These are phyloP conservation scores for Boletus subparvulus DNA, from an alignment of 768 basidiomycete genomes.

Conservation along the genomic window DNA sequence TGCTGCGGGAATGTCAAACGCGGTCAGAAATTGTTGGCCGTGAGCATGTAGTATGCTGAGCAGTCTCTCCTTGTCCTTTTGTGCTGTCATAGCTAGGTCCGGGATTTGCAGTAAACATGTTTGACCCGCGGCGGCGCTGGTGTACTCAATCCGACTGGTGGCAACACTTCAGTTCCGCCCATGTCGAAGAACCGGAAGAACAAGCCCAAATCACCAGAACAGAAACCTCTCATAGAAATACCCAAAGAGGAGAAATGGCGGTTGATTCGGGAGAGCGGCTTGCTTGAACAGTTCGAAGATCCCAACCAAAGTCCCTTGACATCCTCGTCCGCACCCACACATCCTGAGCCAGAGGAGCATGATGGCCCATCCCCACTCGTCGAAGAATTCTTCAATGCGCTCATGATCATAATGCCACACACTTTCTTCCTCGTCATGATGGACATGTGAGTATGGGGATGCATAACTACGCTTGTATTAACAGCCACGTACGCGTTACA, in stretches of 20 bases:
- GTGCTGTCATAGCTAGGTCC: constrained; percentile 7
- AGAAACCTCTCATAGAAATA: constrained; percentile 45
- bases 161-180: background rate
- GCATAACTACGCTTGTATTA: background rate
- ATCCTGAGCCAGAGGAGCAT: constrained; percentile 15
- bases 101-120: constrained; percentile 4
- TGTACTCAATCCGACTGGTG: too few relatives aligned
- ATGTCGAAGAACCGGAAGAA: constrained; percentile 34
- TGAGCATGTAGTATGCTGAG: constrained; percentile 44
- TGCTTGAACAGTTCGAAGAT: constrained; percentile 42
- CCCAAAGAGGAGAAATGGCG: constrained; percentile 79
- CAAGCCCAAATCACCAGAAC: constrained; percentile 8
- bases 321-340: background rate
- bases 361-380: constrained; percentile 45
- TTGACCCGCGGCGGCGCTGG: background rate
- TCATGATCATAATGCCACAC: constrained; percentile 68
- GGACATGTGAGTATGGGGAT: constrained; percentile 65
- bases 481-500: constrained; percentile 2
- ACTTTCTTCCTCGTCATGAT: constrained; percentile 75
- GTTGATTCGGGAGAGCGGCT: constrained; percentile 63
- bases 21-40: constrained; percentile 45
- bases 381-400: constrained; percentile 70
- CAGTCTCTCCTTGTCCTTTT: constrained; percentile 32
- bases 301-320: constrained; percentile 6
- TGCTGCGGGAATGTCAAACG: constrained; percentile 34